phyloP scores from a whole-genome alignment of 2,329 filamentous ascomycete species.

The Xylaria sp. region DNA sequence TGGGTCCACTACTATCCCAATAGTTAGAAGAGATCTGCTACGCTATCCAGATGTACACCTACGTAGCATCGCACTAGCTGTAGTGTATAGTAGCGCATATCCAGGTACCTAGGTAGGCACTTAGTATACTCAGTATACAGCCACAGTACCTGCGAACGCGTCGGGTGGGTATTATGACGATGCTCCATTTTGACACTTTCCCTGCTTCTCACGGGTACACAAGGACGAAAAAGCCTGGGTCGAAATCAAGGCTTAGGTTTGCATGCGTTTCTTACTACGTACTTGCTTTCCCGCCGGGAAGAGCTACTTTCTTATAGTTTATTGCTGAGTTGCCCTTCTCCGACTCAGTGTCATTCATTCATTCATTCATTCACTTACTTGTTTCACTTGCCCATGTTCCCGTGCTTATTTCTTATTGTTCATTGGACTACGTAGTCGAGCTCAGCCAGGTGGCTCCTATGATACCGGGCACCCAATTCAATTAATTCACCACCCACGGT shows the following conservation, averaged over 20 bases:
- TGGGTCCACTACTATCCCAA: conserved; percentile 22
- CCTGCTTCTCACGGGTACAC: conserved; percentile 25
- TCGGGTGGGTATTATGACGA: conserved; percentile 35
- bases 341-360: conserved; percentile 4
- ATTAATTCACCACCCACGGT: not conserved
- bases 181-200: conserved; percentile 29
- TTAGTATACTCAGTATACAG: too few species aligned
- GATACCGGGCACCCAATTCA: not conserved
- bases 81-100: not conserved
- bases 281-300: conserved; percentile 7
- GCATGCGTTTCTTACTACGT: not conserved
- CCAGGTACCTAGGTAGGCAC: too few species aligned
- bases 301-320: conserved; percentile 3
- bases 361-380: conserved; percentile 2
- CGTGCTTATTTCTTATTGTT: not conserved
- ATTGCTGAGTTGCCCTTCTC: not conserved
- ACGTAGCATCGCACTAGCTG: not conserved
- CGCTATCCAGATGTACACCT: conserved; percentile 5
- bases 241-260: conserved; percentile 26
- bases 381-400: not conserved
- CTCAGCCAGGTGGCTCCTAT: conserved; percentile 6
- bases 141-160: conserved; percentile 10
- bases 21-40: conserved; percentile 21
- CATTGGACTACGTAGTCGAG: not conserved
- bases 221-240: conserved; percentile 29